Base-by-base conservation (phyloP, 352 stramenopile species). In the Globisporangium polare region DNA sequence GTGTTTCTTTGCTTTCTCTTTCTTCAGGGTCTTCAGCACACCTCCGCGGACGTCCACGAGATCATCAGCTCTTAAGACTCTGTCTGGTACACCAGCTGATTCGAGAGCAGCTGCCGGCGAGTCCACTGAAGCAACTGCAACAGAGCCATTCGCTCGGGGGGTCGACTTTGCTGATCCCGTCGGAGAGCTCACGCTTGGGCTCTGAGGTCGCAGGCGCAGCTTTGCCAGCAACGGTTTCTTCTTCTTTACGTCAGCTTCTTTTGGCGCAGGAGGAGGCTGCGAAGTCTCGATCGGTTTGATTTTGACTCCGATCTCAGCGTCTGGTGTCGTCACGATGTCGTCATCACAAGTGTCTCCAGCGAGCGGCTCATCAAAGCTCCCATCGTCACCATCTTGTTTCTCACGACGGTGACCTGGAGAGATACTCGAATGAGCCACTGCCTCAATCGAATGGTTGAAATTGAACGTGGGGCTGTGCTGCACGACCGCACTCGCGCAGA, bases 401-500 rank as follows among this genome's bases (percentile, higher is more conserved):
- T 20, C 37, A 22, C 17, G 54, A 15, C 9, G n/a, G n/a, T n/a
- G 49, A 10, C 27, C 33, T 17, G 49, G 31, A n/a, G 35, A n/a
- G 8, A n/a, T 18, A 6, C n/a, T 39, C 7, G 31, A 51, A n/a
- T n/a, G n/a, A 5, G 45, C 17, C 9, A 50, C 58, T 15, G 12
- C 13, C 20, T 17, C 12, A 45, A 29, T 62, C 12, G 29, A 46
- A 6, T 54, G 43, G 6, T 47, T 53, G n/a, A 59, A 29, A 51
- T 39, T 22, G 17, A 53, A 56, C 39, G n/a, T 10, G 5, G 53
- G n/a, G n/a, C 13, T 62, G 45, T 66, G 60, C 33, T 71, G 64
- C 27, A 94, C 47, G 45, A 94, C 75, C 29, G 80, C 69, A 47
- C 78, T 85, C 31, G 85, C 69, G 53, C 74, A 88, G 61, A 90